Conservation (phyloP, 1,284 basidiomycete species). For the Cryptococcus wingfieldii region DNA sequence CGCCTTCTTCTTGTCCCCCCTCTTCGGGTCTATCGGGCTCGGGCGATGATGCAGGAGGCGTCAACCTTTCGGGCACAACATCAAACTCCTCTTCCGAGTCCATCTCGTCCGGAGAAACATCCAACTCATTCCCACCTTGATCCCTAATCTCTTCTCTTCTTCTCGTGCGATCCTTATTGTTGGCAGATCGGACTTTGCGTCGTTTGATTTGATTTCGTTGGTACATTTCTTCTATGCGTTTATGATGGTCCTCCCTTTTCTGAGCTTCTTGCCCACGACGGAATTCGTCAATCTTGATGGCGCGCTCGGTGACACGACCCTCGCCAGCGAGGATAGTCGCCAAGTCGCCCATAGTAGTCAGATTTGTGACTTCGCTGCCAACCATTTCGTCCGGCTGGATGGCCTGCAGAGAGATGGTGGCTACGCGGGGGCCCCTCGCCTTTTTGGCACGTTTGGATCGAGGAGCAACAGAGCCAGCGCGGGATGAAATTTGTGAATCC, state of each 20-base stretch:
- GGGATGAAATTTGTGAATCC: not conserved
- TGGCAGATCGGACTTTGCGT: constrained; percentile 26
- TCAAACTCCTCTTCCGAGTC: constrained; percentile 42
- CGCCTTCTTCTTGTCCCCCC: constrained; percentile 7
- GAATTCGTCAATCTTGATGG: constrained; percentile 19
- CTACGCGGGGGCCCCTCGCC: not conserved
- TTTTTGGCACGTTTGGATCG: not conserved
- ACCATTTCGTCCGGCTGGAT: constrained; percentile 29
- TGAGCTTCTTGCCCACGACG: constrained; percentile 15
- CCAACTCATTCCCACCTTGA: constrained; percentile 20
- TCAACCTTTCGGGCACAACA: constrained; percentile 34
- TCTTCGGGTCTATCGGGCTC: not conserved
- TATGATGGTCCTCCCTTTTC: constrained; percentile 6
- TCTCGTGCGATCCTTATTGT: constrained; percentile 25
- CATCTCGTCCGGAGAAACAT: constrained; percentile 33
- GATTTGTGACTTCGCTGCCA: constrained; percentile 22
- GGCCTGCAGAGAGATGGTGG: constrained; percentile 19
- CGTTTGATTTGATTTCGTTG: constrained; percentile 28
- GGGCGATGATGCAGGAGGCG: constrained; percentile 24
- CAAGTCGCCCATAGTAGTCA: constrained; percentile 25
- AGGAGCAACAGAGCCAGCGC: not conserved
- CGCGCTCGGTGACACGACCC: constrained; percentile 31
- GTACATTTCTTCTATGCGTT: constrained; percentile 15
- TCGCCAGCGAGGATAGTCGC: constrained; percentile 25
- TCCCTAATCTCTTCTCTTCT: constrained; percentile 18